Evolutionary conservation across 768 basidiomycete species (phyloP), one percentile per base, ranked within the genome.

Genomic region (Leccinum boreale): DNA sequence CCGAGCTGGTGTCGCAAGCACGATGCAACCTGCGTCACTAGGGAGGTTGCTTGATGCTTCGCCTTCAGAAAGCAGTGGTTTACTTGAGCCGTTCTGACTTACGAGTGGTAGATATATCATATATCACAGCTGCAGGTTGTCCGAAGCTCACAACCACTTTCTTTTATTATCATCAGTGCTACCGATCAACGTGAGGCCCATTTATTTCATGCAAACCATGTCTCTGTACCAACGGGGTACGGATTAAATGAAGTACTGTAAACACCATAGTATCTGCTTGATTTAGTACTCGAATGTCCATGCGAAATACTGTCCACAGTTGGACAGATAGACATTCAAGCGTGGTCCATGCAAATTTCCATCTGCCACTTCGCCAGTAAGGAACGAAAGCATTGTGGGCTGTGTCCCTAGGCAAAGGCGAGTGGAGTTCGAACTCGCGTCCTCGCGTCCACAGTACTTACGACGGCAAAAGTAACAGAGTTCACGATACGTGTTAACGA

Each of bases 211-310:
- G 14, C 33, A 35, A 35, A 35, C 14, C 14, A 35, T 35, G 33
- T 35, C 14, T 36, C 33, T 5, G 33, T 39, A 39, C 39, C 9
- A 36, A 17, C n/a, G 14, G n/a, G 1, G 9, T n/a, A 39, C 3
- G 45, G 3, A 45, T 45, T 21, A 3, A 46, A 12, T 23, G 42
- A 5, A 19, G n/a, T 11, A 33, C 31, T 5, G 23, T 12, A 12
- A 26, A 26, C 26, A 26, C 26, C 6, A 14, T 11, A 75, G 82
- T 76, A 85, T 64, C 69, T 76, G 84, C 60, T 73, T 72, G 78
- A 81, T 76, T 86, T 89, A 89, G 87, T 89, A 87, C 87, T 88
- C 86, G 81, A 84, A 81, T 80, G 81, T 66, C 84, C 87, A 88
- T 74, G 57, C 56, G 55, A 53, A 51, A 60, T 67, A 70, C 76